These are phyloP conservation scores for Calonectria pseudoreteaudii DNA, from an alignment of 2,329 filamentous ascomycete genomes.

Conservation along the genomic window DNA sequence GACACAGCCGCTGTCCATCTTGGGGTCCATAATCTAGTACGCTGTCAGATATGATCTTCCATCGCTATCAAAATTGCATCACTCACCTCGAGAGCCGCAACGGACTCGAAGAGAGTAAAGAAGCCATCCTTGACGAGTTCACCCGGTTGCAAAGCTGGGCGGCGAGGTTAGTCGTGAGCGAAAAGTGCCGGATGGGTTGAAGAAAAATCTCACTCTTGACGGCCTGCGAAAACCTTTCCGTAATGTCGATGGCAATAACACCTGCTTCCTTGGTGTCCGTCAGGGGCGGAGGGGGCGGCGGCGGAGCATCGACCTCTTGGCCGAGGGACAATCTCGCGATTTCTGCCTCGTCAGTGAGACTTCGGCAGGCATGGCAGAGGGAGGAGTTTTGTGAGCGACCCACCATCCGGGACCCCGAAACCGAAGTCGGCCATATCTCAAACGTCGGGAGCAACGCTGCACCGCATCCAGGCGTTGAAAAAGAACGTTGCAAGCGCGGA, in stretches of 20 bases:
- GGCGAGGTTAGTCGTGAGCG: slow-evolving; percentile 38
- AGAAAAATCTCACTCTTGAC: slow-evolving; percentile 58
- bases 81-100: slow-evolving; percentile 82
- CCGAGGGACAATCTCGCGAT: slow-evolving; percentile 56
- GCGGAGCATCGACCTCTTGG: slow-evolving; percentile 45
- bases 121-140: slow-evolving; percentile 93
- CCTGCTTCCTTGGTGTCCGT: slow-evolving; percentile 59
- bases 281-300: slow-evolving; percentile 50
- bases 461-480: slow-evolving; percentile 29
- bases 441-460: slow-evolving; percentile 10
- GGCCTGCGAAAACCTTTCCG: slow-evolving; percentile 65
- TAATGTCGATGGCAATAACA: slow-evolving; percentile 69
- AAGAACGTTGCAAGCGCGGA: slow-evolving; percentile 4
- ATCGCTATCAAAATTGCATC: slow-evolving; percentile 87
- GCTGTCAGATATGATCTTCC: slow-evolving; percentile 65
- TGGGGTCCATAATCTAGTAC: slow-evolving; percentile 93
- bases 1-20: slow-evolving; percentile 96
- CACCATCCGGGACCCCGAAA: slow-evolving; percentile 51
- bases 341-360: slow-evolving; percentile 49
- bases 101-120: slow-evolving; percentile 95
- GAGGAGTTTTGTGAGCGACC: slow-evolving; percentile 15
- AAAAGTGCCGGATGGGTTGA: background rate
- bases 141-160: slow-evolving; percentile 78
- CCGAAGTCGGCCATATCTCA: slow-evolving; percentile 51
- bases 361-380: slow-evolving; percentile 25